A percentile compares a stretch with the other conserved stretches of the same genome.
These are phyloP conservation scores for Amniculicola lignicola DNA, from an alignment of 495 filamentous ascomycete species.

Conservation along the genomic window DNA sequence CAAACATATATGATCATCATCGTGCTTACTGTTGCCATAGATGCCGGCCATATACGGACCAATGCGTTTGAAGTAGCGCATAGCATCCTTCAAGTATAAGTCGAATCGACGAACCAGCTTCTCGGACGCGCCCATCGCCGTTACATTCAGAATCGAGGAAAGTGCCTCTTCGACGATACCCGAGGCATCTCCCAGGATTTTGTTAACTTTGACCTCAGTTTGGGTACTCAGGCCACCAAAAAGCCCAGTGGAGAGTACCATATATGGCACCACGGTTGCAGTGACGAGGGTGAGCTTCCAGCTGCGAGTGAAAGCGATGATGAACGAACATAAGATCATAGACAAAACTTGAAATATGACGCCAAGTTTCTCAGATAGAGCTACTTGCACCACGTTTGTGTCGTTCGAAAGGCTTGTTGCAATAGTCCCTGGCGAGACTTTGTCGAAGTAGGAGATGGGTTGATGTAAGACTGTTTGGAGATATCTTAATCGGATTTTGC, in stretches of 20 bases:
- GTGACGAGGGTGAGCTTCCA: constrained; percentile 26
- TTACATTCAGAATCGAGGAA: constrained; percentile 5
- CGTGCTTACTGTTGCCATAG: constrained; percentile 17
- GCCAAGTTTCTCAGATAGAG: constrained; percentile 16
- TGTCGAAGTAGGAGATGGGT: constrained; percentile 88
- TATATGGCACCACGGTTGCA: constrained; percentile 5
- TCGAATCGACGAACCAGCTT: constrained; percentile 9
- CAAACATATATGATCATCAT: background rate
- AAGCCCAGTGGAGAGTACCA: background rate
- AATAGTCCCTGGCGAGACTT: constrained; percentile 81
- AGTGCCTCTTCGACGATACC: constrained; percentile 17
- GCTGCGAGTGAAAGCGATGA: constrained; percentile 13
- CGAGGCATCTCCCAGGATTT: background rate
- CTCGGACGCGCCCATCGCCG: constrained; percentile 5
- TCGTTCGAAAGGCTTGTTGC: constrained; percentile 86
- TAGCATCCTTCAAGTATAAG: background rate
- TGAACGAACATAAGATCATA: constrained; percentile 8
- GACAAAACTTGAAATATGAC: constrained; percentile 10
- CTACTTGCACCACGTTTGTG: constrained; percentile 44
- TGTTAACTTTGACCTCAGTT: background rate
- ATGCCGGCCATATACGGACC: constrained; percentile 12
- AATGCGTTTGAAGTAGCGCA: background rate
- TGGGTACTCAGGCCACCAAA: background rate
- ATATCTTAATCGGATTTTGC: constrained; percentile 79
- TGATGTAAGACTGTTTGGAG: constrained; percentile 77